Evolutionary conservation across 768 basidiomycete species (phyloP).

Genomic region (Tephrocybe rancida): DNA sequence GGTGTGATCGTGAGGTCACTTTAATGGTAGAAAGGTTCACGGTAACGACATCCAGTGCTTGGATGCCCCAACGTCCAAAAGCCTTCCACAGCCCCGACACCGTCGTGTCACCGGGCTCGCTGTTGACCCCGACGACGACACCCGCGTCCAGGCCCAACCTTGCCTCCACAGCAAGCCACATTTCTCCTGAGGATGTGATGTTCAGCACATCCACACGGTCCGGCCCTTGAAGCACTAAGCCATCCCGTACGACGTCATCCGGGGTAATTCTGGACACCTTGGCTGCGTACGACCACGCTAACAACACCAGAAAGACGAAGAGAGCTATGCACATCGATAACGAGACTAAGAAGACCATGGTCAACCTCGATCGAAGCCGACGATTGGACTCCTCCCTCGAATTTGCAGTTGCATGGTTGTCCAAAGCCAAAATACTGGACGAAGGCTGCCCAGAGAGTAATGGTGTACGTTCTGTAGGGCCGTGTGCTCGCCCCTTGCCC

Average conservation of each 20-base stretch:
- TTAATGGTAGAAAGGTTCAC: constrained; percentile 54
- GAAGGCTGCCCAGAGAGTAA: constrained; percentile 45
- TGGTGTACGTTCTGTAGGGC: constrained; percentile 56
- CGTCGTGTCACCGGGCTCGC: constrained; percentile 41
- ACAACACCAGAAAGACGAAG: constrained; percentile 45
- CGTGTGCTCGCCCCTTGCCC: constrained; percentile 55
- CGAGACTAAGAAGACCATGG: constrained; percentile 58
- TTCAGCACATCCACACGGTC: constrained; percentile 64
- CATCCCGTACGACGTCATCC: constrained; percentile 58
- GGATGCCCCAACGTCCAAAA: constrained; percentile 69
- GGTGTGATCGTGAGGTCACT: constrained; percentile 46
- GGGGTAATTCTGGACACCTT: constrained; percentile 53
- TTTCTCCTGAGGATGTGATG: constrained; percentile 54
- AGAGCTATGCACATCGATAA: constrained; percentile 50
- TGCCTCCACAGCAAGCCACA: constrained; percentile 62
- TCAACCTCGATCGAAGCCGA: constrained; percentile 38
- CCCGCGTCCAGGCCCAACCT: constrained; percentile 73
- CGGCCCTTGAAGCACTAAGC: constrained; percentile 61
- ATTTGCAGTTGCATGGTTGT: constrained; percentile 6
- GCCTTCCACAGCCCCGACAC: constrained; percentile 60
- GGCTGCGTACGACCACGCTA: constrained; percentile 71
- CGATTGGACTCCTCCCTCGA: constrained; percentile 26
- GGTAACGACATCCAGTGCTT: constrained; percentile 55
- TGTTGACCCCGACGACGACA: constrained; percentile 55
- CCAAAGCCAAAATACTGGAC: constrained; percentile 24